Base-by-base conservation (phyloP, 345 rosid species). In the Gossypium rotundifolium region DNA sequence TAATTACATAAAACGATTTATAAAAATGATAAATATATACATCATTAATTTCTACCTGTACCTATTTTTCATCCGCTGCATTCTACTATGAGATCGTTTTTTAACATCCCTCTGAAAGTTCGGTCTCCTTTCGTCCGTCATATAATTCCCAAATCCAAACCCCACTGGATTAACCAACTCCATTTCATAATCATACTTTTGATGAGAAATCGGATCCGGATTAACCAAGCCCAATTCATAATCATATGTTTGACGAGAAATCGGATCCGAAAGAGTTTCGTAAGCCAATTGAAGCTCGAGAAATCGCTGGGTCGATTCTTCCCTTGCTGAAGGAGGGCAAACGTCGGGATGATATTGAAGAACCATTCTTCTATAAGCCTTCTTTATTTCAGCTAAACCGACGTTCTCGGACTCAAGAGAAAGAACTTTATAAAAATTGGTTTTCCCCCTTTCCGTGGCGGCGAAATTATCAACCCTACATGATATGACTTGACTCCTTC, bases 331-430 rank as follows among this genome's bases (percentile, higher is more conserved):
- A 2, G 79, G 72, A 18, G 59, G 76, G n/a, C 85, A 82, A 25
- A 78, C 85, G 44, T 86, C 89, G 0, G 85, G 89, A 23, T 86
- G 85, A 55, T 65, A 70, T 59, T 44, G 78, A 14, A 77, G 75
- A 58, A 79, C 89, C 89, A 83, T 76, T 73, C 66, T 83, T 70
- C 87, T 74, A n/a, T 83, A 86, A 11, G 87, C 87, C 70, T 77
- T 80, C 82, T 80, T 86, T 11, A 83, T 83, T 52, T 86, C 89
- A 7, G 67, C 74, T 22, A 77, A 33, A 22, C 85, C 81, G 9
- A 70, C 84, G 44, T 33, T 76, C n/a, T 64, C 20, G 2, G 80
- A 83, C 52, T 45, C 75, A 25, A 86, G 83, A 22, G 87, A 80
- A 27, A 86, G 82, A 33, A 86, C 80, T 72, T 80, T 49, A 16